phyloP scores from a whole-genome alignment of 768 basidiomycete species.

The Termitomyces sp. region DNA sequence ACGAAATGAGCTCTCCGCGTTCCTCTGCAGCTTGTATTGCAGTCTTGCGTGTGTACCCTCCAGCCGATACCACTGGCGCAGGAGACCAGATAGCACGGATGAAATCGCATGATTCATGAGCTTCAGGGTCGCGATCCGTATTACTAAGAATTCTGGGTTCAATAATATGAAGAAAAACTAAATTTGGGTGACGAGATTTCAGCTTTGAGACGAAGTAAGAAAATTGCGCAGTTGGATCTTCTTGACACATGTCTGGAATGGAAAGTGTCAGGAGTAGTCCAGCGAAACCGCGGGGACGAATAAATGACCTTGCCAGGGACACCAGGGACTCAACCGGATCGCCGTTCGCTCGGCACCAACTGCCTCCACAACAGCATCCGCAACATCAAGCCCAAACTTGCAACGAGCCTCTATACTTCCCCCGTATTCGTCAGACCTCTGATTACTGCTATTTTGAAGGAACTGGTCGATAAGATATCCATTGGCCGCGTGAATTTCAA shows the following conservation, averaged over 20 bases:
- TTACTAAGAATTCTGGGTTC: conserved; percentile 29
- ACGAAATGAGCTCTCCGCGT: conserved; percentile 21
- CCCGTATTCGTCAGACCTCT: conserved; percentile 61
- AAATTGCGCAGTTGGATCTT: conserved; percentile 51
- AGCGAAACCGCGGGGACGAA: neutral
- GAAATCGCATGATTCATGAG: conserved; percentile 33
- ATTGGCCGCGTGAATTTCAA: conserved; percentile 42
- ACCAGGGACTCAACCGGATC: conserved; percentile 57
- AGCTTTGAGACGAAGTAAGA: conserved; percentile 39
- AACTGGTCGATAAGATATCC: conserved; percentile 58
- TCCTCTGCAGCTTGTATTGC: conserved; percentile 32
- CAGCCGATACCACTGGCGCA: conserved; percentile 33
- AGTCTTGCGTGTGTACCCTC: conserved; percentile 35
- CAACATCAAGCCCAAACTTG: conserved; percentile 50
- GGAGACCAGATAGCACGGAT: conserved; percentile 41
- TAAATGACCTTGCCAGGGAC: conserved; percentile 18
- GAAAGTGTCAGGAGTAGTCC: conserved; percentile 19
- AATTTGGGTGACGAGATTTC: conserved; percentile 29
- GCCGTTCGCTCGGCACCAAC: conserved; percentile 51
- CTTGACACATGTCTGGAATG: conserved; percentile 42
- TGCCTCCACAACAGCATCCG: conserved; percentile 42
- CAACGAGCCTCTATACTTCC: conserved; percentile 57
- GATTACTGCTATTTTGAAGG: conserved; percentile 49
- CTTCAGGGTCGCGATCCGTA: conserved; percentile 5
- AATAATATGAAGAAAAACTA: conserved; percentile 48